Evolutionary conservation across 169 alveolate species (phyloP).

Genomic region (Plasmodium yoelii): DNA sequence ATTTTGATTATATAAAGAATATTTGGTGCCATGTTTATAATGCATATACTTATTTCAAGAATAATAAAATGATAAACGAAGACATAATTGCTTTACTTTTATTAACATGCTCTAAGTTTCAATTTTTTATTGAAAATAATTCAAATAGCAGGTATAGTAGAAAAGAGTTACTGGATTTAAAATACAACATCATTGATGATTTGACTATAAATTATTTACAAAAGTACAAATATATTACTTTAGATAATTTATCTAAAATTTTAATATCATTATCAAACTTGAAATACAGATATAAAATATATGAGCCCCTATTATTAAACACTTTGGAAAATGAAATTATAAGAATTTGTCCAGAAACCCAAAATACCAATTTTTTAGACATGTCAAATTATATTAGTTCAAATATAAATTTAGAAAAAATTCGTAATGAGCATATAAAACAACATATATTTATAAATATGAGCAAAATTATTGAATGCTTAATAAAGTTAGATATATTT

Average conservation of each 20-base stretch:
- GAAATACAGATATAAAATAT: slow-evolving; percentile 46
- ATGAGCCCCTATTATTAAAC: slow-evolving; percentile 37
- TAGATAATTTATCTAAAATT: slow-evolving; percentile 63
- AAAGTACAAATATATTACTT: slow-evolving; percentile 39
- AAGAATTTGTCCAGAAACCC: slow-evolving; percentile 12
- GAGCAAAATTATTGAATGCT: slow-evolving; percentile 71
- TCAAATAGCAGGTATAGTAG: slow-evolving; percentile 46
- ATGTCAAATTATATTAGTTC: not conserved
- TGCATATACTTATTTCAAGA: slow-evolving; percentile 48
- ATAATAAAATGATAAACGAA: slow-evolving; percentile 39
- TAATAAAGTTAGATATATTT: slow-evolving; percentile 70
- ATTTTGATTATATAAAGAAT: slow-evolving; percentile 40
- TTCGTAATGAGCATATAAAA: slow-evolving; percentile 13
- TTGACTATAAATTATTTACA: slow-evolving; percentile 57
- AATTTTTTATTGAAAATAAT: slow-evolving; percentile 58
- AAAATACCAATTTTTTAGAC: not conserved
- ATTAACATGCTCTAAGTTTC: slow-evolving; percentile 68
- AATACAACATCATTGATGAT: slow-evolving; percentile 70
- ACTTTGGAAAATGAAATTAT: slow-evolving; percentile 50
- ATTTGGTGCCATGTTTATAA: slow-evolving; percentile 63
- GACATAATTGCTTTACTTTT: slow-evolving; percentile 61
- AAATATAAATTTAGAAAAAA: slow-evolving; percentile 34
- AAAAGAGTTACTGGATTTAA: slow-evolving; percentile 51
- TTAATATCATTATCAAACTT: slow-evolving; percentile 70
- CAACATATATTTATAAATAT: slow-evolving; percentile 41